phyloP scores from a whole-genome alignment of 106 monocot species.

The Posidonia australis region DNA sequence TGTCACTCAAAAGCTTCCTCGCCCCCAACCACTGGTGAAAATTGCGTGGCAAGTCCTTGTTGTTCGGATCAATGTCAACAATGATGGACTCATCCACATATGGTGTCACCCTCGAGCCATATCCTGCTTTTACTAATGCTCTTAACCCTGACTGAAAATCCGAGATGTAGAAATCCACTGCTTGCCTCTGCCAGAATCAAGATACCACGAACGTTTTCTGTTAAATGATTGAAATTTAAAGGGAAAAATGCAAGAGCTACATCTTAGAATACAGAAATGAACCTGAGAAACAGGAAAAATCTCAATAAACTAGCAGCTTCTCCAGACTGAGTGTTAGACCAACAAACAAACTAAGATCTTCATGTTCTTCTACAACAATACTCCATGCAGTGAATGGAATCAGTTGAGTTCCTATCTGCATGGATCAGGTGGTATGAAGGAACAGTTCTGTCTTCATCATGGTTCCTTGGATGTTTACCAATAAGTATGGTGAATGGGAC shows the following conservation, averaged over 20 bases:
- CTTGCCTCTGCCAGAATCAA: constrained; percentile 44
- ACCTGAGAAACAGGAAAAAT: no score
- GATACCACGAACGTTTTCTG: background rate
- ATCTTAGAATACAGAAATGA: no score
- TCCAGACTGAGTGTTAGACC: no score
- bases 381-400: no score
- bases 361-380: no score
- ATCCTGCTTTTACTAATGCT: constrained; percentile 70
- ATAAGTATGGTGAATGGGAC: no score
- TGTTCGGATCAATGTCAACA: constrained; percentile 39
- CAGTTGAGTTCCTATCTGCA: no score
- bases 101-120: constrained; percentile 56
- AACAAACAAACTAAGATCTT: no score
- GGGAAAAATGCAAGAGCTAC: background rate
- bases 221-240: background rate
- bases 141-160: constrained; percentile 73
- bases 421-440: no score
- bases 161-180: constrained; percentile 75
- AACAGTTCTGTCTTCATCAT: no score
- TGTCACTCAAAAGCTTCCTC: constrained; percentile 66
- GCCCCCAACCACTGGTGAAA: constrained; percentile 54
- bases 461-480: no score
- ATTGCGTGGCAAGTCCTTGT: constrained; percentile 58
- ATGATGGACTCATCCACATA: constrained; percentile 59
- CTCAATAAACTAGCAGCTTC: no score